These are phyloP conservation scores for Vitis amurensis DNA, from an alignment of 164 flowering plant genomes.

Conservation along the genomic window DNA sequence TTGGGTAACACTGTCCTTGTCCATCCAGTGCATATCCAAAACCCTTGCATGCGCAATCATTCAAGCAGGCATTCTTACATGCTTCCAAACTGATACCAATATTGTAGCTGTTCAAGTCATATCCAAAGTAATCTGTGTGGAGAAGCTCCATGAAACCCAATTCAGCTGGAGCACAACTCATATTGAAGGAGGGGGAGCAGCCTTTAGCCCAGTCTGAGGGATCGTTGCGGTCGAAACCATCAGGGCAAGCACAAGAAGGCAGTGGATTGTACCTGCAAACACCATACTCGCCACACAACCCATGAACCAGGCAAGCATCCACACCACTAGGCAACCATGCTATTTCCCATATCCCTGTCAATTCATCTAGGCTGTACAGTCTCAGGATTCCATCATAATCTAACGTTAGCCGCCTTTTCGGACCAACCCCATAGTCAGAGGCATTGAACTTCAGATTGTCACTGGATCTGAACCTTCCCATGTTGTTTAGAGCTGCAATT, in stretches of 20 bases:
- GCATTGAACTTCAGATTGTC: background rate
- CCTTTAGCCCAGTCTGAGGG: slow-evolving; percentile 3
- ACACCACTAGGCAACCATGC: slow-evolving; percentile 8
- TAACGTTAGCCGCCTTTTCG: slow-evolving; percentile 7
- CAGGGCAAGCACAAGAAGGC: background rate
- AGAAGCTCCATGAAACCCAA: slow-evolving; percentile 1
- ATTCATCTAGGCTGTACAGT: slow-evolving; percentile 14
- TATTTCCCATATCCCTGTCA: slow-evolving; percentile 11
- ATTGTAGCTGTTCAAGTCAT: background rate
- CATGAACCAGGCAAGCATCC: slow-evolving; percentile 15
- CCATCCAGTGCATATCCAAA: slow-evolving; percentile 7
- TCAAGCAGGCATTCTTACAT: slow-evolving; percentile 1
- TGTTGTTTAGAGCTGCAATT: background rate
- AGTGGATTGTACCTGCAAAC: background rate
- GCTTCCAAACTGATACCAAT: background rate
- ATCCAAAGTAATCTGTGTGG: slow-evolving; percentile 1
- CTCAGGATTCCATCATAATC: slow-evolving; percentile 19
- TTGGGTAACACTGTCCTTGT: background rate
- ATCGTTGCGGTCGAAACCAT: background rate
- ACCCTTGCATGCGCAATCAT: background rate
- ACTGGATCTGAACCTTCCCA: background rate
- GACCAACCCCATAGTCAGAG: slow-evolving; percentile 5
- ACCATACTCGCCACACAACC: slow-evolving; percentile 8
- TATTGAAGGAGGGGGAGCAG: background rate
- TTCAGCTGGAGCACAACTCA: background rate